These are phyloP conservation scores for Quercus phellos DNA, from an alignment of 331 rosid species.

Conservation along the genomic window DNA sequence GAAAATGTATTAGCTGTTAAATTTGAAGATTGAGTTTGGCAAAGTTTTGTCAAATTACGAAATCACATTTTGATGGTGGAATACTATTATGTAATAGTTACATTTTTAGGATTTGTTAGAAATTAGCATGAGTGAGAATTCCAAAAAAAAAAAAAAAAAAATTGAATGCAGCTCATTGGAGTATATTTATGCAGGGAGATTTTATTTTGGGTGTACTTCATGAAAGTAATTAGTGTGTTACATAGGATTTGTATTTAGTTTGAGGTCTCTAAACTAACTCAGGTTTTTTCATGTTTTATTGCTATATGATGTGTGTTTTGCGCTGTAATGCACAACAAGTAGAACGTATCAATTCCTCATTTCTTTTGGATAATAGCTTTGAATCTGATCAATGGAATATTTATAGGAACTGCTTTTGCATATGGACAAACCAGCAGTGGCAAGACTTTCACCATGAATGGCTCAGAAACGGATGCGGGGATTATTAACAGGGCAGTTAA, in stretches of 20 bases:
- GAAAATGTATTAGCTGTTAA: neutral
- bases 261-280: too few species aligned
- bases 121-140: neutral
- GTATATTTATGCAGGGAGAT: neutral
- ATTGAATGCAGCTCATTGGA: neutral
- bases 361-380: neutral
- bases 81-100: neutral
- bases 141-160: neutral
- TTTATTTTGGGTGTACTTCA: neutral
- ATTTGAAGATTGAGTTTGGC: neutral
- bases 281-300: too few species aligned
- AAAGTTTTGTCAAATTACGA: neutral
- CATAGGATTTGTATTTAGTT: neutral
- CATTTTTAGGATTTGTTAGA: neutral
- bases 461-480: constrained; percentile 73
- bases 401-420: constrained; percentile 90
- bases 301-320: too few species aligned
- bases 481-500: constrained; percentile 71
- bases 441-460: constrained; percentile 96
- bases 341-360: neutral
- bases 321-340: neutral
- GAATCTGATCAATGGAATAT: constrained; percentile 20
- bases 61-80: neutral
- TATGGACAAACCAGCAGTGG: constrained; percentile 99
- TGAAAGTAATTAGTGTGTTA: neutral